Conservation (phyloP, 345 rosid species). For the Iberis pinnata region DNA sequence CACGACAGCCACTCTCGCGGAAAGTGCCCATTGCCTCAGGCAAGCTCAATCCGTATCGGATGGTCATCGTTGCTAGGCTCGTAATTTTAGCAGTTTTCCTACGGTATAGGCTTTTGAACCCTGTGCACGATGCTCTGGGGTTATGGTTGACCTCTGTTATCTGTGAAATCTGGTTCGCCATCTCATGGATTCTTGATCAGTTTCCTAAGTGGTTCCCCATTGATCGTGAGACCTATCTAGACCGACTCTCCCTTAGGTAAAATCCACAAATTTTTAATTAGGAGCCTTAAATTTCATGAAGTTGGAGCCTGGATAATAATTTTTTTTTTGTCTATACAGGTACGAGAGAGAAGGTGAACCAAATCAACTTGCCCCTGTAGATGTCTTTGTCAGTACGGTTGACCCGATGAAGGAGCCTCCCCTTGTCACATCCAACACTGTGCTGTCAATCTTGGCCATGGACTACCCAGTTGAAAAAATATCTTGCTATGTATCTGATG, state of each 20-base stretch:
- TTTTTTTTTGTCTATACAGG: constrained; percentile 31
- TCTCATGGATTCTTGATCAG: constrained; percentile 98
- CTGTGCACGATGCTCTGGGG: constrained; percentile 77
- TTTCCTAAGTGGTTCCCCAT: constrained; percentile 94
- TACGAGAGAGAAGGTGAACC: constrained; percentile 91
- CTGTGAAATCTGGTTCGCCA: constrained; percentile 93
- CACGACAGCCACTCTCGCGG: constrained; percentile 85
- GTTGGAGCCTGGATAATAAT: background rate
- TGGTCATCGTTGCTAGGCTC: constrained; percentile 90
- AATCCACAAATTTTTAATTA: constrained; percentile 11
- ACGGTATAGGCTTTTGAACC: constrained; percentile 77
- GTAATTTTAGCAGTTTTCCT: constrained; percentile 69
- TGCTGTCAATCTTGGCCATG: constrained; percentile 87
- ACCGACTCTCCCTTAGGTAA: constrained; percentile 79
- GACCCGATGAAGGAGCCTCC: constrained; percentile 99
- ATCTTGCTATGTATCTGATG: constrained; percentile 91
- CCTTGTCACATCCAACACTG: constrained; percentile 82
- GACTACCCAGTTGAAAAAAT: constrained; percentile 90
- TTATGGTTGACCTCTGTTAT: constrained; percentile 88
- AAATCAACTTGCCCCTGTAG: constrained; percentile 70
- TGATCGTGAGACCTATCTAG: constrained; percentile 89
- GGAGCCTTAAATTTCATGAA: background rate
- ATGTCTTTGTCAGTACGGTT: constrained; percentile 92
- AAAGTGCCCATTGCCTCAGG: constrained; percentile 94
- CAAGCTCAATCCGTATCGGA: constrained; percentile 86